phyloP scores from a whole-genome alignment of 2,329 filamentous ascomycete genomes.

The Paracamarosporium sp. region DNA sequence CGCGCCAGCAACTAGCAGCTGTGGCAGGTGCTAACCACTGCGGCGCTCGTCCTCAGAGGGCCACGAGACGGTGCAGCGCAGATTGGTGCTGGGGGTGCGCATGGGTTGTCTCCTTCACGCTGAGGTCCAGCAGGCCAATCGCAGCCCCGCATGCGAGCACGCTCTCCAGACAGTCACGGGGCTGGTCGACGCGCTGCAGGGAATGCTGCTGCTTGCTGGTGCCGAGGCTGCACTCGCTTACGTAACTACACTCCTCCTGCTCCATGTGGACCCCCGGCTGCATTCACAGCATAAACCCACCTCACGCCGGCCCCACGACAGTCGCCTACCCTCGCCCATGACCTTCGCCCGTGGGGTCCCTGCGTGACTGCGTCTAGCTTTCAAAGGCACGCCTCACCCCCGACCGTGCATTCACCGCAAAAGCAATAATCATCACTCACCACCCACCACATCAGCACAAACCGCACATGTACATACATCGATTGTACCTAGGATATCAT shows the following conservation, averaged over 20 bases:
- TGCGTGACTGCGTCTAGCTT: too few species aligned
- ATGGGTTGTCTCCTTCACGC: slow-evolving; percentile 34
- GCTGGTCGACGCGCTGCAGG: too few species aligned
- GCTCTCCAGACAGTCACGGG: slow-evolving; percentile 7
- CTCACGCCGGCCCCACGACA: too few species aligned
- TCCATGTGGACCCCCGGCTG: background rate
- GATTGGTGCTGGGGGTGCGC: slow-evolving; percentile 28
- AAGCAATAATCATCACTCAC: background rate
- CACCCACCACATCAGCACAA: background rate
- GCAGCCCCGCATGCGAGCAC: slow-evolving; percentile 14
- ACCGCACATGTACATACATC: slow-evolving; percentile 23
- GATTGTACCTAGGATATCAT: slow-evolving; percentile 31
- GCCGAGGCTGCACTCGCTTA: background rate
- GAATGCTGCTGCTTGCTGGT: too few species aligned
- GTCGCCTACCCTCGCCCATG: too few species aligned
- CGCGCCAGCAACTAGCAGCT: slow-evolving; percentile 34
- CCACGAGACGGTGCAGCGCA: slow-evolving; percentile 45
- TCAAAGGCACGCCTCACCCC: too few species aligned
- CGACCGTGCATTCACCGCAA: slow-evolving; percentile 2
- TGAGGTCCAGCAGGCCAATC: slow-evolving; percentile 27
- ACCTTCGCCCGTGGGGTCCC: too few species aligned
- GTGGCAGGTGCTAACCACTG: slow-evolving; percentile 29
- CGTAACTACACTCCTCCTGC: background rate
- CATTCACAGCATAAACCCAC: too few species aligned
- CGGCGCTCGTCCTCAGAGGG: slow-evolving; percentile 35